Base-by-base conservation (phyloP, 1,139 yeast genomes). In the Blastobotrys illinoisensis region DNA sequence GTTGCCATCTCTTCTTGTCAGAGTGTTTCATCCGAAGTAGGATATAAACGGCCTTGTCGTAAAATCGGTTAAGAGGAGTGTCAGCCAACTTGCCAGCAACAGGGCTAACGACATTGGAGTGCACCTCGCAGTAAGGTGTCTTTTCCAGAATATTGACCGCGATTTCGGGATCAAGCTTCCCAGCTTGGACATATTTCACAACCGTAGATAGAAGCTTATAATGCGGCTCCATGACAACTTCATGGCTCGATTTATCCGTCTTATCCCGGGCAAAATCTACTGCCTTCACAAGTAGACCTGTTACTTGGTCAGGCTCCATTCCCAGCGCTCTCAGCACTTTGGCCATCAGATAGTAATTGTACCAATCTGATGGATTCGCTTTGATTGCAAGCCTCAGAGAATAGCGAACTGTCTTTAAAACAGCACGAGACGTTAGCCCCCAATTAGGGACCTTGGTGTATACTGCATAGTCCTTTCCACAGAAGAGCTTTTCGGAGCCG, bases 1-100 rank as follows among this genome's bases (percentile, higher is more conserved):
- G 99, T 53, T 90, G 96, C 97, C 97, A 90, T 55, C 83, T 88
- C 67, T 84, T 87, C 68, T 86, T 90, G 67, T 93, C 98, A 20
- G 79, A 73, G 0, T 74, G 58, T 20, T 79, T 71, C 6, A 90
- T 66, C 56, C 64, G 71, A 48, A 67, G 71, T 56, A 77, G 63
- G 4, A 74, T 64, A 0, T 65, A 67, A 1, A 80, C 66, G 21
- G 78, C 63, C 46, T 68, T 61, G 1, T 58, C 58, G 51, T 66
- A 68, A 49, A 75, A 67, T 2, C 53, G 50, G 24, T 50, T 47
- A 20, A 49, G 57, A 9, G 57, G 48, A 16, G 51, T 51, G 13
- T 44, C 52, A 13, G 51, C 50, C 13, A 40, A 14, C 16, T 50
- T 51, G 1, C 40, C 48, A n/a, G 32, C 40, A 9, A 48, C 40